Base-by-base conservation (phyloP, 352 stramenopile genomes). In the Phytophthora pini region DNA sequence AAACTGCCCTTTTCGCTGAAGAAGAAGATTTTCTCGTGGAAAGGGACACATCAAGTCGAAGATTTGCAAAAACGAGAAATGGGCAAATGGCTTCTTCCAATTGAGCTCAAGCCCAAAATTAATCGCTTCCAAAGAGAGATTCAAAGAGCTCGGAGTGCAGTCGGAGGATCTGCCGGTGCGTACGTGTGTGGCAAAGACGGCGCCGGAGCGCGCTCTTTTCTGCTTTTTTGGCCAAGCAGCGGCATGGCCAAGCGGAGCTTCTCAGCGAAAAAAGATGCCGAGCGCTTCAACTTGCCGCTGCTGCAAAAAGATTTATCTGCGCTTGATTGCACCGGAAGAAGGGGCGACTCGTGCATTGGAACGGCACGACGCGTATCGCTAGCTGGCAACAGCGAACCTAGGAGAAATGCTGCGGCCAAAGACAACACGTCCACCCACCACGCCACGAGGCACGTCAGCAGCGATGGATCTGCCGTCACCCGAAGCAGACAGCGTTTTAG, bases 401-500 rank as follows among this genome's bases (percentile, higher is more conserved):
- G 51, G 50, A 31, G 59, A 51, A 54, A 49, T 46, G 40, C 49
- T 39, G 36, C 17, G 17, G 20, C 27, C 53, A 61, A 67, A 70
- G 39, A 70, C 49, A 52, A 45, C 50, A 46, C 39, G 24, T 69
- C 50, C 60, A 70, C 66, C 61, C 66, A 66, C 47, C 61, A 70
- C 66, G 61, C 17, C 59, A 69, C 22, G 36, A 45, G 32, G 68
- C 62, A 76, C 68, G 68, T 43, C 62, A 72, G 62, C 38, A 53
- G 15, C 46, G 47, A 24, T 32, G 44, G 44, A 50, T 50, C 17
- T 27, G 15, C 20, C 38, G 13, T n/a, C 38, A 24, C 9, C 26
- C 13, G 52, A 45, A 48, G 59, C 54, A 73, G 53, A 68, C 44
- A 32, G 39, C 38, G 48, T 12, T 31, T 26, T 31, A 40, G 13